phyloP scores from a whole-genome alignment of 2,329 filamentous ascomycete genomes.

The Triangularia setosa region DNA sequence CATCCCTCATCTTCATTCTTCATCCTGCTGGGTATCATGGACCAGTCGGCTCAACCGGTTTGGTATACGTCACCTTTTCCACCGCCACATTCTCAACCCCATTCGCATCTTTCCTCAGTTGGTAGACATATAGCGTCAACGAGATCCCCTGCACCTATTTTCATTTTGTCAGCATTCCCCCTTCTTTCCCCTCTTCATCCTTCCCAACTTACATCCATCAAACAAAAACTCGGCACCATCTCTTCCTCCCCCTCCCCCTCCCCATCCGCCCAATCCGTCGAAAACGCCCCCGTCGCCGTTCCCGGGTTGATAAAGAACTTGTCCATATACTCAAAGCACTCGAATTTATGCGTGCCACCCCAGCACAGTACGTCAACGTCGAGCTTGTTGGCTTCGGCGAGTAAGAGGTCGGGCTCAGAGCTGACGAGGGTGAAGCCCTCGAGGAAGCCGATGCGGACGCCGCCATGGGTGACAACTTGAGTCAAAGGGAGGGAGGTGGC shows the following conservation, averaged over 20 bases:
- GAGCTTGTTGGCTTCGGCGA: slow-evolving; percentile 64
- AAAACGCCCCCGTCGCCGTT: slow-evolving; percentile 61
- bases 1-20: not conserved
- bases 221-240: slow-evolving; percentile 83
- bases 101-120: slow-evolving; percentile 71
- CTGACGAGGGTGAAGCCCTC: slow-evolving; percentile 67
- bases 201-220: slow-evolving; percentile 85
- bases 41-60: slow-evolving; percentile 59
- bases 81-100: slow-evolving; percentile 76
- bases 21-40: slow-evolving; percentile 41
- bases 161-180: slow-evolving; percentile 5
- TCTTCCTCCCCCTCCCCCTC: slow-evolving; percentile 62
- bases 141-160: slow-evolving; percentile 92
- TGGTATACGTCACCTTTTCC: slow-evolving; percentile 83
- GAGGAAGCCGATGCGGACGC: slow-evolving; percentile 62
- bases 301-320: slow-evolving; percentile 71
- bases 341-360: slow-evolving; percentile 65
- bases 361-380: slow-evolving; percentile 68
- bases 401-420: slow-evolving; percentile 61
- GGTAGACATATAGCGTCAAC: slow-evolving; percentile 91
- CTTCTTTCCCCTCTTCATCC: not conserved
- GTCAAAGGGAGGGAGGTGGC: slow-evolving; percentile 62
- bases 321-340: slow-evolving; percentile 70
- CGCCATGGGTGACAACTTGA: slow-evolving; percentile 63
- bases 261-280: slow-evolving; percentile 55